These are phyloP conservation scores for Pseudocercospora macadamiae DNA, from an alignment of 2,329 filamentous ascomycete genomes.

Conservation along the genomic window DNA sequence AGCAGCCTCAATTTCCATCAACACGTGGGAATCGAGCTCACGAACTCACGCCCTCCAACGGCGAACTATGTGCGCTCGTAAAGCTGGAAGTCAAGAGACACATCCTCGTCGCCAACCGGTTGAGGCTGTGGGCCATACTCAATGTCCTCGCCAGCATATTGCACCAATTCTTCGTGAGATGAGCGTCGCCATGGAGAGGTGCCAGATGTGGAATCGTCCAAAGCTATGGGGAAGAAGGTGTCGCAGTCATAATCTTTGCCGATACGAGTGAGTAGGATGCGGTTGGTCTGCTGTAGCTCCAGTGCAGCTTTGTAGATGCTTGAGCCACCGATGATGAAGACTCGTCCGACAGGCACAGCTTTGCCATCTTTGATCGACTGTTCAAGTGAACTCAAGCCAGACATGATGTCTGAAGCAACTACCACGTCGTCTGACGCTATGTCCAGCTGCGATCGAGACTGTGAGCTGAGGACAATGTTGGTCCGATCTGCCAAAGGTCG, in stretches of 20 bases:
- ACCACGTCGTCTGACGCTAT: conserved; percentile 53
- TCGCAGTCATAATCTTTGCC: conserved; percentile 74
- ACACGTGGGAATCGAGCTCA: no score
- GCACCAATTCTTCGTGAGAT: conserved; percentile 57
- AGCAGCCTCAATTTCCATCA: not conserved
- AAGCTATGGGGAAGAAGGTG: conserved; percentile 68
- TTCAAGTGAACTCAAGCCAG: conserved; percentile 39
- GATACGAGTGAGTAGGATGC: conserved; percentile 72
- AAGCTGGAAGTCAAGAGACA: conserved; percentile 37
- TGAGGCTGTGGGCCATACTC: conserved; percentile 63
- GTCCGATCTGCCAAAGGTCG: conserved; percentile 77
- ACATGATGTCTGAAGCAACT: conserved; percentile 47
- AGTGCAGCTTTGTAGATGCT: conserved; percentile 80
- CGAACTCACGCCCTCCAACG: no score
- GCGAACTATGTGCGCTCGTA: conserved; percentile 30
- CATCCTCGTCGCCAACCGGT: conserved; percentile 47
- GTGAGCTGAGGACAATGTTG: conserved; percentile 77
- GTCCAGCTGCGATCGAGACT: conserved; percentile 25
- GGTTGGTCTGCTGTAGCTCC: conserved; percentile 57
- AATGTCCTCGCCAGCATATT: conserved; percentile 68
- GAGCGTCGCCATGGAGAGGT: conserved; percentile 57
- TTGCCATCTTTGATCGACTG: conserved; percentile 28
- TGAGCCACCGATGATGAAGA: conserved; percentile 89
- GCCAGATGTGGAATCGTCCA: conserved; percentile 45
- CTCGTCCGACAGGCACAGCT: conserved; percentile 52